Conservation (phyloP, 345 rosid species). For the Trapa bicornis region DNA sequence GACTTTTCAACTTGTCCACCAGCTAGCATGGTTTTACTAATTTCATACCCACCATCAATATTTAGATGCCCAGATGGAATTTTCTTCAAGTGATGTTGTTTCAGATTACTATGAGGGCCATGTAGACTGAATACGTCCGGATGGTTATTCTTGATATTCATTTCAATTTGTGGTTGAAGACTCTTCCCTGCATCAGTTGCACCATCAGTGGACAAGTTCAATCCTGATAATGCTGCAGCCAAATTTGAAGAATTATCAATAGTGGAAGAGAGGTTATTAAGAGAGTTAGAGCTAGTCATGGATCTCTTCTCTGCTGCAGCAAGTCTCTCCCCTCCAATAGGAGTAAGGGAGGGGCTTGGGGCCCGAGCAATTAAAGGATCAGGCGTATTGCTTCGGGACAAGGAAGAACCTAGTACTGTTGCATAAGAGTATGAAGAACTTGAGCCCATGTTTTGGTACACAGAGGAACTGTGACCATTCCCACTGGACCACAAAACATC, state of each 20-base stretch:
- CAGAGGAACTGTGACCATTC: slow-evolving; percentile 35
- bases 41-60: slow-evolving; percentile 24
- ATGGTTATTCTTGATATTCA: slow-evolving; percentile 32
- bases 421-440: slow-evolving; percentile 61
- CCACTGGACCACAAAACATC: slow-evolving; percentile 24
- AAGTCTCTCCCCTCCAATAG: slow-evolving; percentile 68
- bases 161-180: slow-evolving; percentile 22
- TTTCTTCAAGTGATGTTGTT: slow-evolving; percentile 13
- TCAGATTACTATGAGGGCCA: slow-evolving; percentile 27
- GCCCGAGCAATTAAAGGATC: slow-evolving; percentile 72
- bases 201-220: slow-evolving; percentile 44
- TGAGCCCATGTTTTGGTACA: slow-evolving; percentile 36
- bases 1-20: slow-evolving; percentile 38
- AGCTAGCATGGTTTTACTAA: slow-evolving; percentile 20
- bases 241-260: slow-evolving; percentile 41
- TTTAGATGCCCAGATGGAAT: slow-evolving; percentile 25
- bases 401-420: slow-evolving; percentile 62
- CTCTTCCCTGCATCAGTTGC: slow-evolving; percentile 30
- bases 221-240: slow-evolving; percentile 50
- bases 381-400: slow-evolving; percentile 79
- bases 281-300: slow-evolving; percentile 32
- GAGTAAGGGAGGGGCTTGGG: slow-evolving; percentile 80
- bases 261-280: slow-evolving; percentile 21
- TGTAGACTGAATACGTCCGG: slow-evolving; percentile 35
- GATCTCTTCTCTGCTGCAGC: slow-evolving; percentile 48